phyloP scores from a whole-genome alignment of 1,284 basidiomycete species.

The Exobasidium cylindrosporum region DNA sequence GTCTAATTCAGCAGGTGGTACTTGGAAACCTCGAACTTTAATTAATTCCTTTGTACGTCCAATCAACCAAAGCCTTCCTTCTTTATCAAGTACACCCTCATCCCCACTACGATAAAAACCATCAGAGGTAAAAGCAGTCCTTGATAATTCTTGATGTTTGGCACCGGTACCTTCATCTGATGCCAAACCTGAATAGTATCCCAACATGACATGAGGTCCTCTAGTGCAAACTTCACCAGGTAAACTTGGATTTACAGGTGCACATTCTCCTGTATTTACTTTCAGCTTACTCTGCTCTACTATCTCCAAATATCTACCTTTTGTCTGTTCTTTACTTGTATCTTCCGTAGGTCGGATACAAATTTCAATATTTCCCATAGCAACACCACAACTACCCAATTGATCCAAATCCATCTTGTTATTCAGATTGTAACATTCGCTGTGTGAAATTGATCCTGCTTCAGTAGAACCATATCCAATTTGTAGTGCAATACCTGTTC shows the following conservation, averaged over 20 bases:
- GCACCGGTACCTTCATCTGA: constrained; percentile 27
- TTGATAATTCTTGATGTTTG: constrained; percentile 26
- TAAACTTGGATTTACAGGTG: constrained; percentile 17
- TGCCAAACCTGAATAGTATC: constrained; percentile 35
- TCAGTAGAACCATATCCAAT: constrained; percentile 44
- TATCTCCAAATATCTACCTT: constrained; percentile 13
- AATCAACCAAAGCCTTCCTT: constrained; percentile 42
- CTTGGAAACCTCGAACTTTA: constrained; percentile 44
- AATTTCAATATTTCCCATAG: constrained; percentile 22
- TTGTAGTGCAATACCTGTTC: constrained; percentile 53
- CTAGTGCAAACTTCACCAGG: constrained; percentile 37
- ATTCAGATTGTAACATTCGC: constrained; percentile 6
- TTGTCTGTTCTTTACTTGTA: constrained; percentile 25
- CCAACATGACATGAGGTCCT: constrained; percentile 32
- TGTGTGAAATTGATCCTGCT: constrained; percentile 28
- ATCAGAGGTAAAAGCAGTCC: constrained; percentile 29
- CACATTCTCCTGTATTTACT: constrained; percentile 21
- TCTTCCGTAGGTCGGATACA: constrained; percentile 27
- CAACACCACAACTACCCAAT: constrained; percentile 31
- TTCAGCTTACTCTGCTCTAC: constrained; percentile 11
- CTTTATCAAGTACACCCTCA: constrained; percentile 34
- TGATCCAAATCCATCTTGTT: constrained; percentile 18
- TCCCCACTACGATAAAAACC: constrained; percentile 40
- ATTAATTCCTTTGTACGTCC: constrained; percentile 37
- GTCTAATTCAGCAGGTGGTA: constrained; percentile 39